Base-by-base conservation (phyloP, 495 filamentous ascomycete species). In the Podospora sp. region DNA sequence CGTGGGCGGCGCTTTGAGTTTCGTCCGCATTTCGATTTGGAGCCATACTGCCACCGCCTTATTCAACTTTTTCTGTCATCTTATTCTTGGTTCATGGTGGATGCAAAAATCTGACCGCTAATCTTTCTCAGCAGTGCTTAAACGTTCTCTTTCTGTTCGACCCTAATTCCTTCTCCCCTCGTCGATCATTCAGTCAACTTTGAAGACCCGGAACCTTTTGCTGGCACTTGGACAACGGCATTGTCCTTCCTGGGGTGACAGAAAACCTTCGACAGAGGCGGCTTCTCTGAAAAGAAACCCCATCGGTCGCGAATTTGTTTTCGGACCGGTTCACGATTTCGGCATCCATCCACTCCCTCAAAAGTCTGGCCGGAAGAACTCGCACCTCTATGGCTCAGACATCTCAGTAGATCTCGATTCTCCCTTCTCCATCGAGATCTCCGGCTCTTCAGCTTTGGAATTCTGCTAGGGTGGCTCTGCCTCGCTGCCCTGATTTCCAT, bases 361-460 rank as follows among this genome's bases (percentile, higher is more conserved):
- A 65, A n/a, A 46, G 29, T 65, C 58, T 46, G 55, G 60, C 25
- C 22, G 20, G 36, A 14, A 60, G 61, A 59, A 33, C 8, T 33
- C 14, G 49, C 55, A 65, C 68, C 68, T 79, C 74, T 76, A 83
- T 83, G 81, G 81, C 81, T 80, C 65, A 63, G 70, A 63, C 56
- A 67, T 76, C 73, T 62, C 73, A 79, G 63, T 82, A 83, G 74
- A 77, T 77, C 71, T 76, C 71, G 63, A 78, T 40, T 60, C 46
- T 35, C 57, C 62, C 52, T 55, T 72, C 56, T 60, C 72, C 40
- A 46, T 46, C 63, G 71, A 71, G 70, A 71, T 69, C 65, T 56
- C 57, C 66, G 51, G 76, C 80, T 79, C 78, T 80, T 79, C 78
- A 63, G 75, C 78, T 73, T 73, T 79, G 75, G 76, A 75, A 75